Percentiles rank a stretch among this genome's conserved stretches.
Evolutionary conservation across 352 stramenopile species (phyloP).

Genomic region (Phytophthora pluvialis): DNA sequence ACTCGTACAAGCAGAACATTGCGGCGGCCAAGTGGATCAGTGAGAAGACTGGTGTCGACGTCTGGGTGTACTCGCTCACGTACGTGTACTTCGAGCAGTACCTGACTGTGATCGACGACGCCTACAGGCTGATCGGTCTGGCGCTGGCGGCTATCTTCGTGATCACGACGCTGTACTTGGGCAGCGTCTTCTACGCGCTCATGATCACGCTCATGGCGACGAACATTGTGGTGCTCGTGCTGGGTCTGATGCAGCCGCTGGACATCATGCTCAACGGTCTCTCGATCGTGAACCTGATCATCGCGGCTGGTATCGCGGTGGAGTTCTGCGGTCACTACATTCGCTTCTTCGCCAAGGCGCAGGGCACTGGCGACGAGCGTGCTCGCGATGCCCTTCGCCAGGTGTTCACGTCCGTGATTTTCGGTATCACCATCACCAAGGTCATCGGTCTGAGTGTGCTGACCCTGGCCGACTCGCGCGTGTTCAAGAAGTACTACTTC

Average conservation of each 20-base stretch:
- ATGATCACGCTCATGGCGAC: constrained; percentile 49
- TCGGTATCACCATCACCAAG: constrained; percentile 90
- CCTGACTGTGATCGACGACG: constrained; percentile 58
- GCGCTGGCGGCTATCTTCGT: constrained; percentile 57
- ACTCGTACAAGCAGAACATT: constrained; percentile 65
- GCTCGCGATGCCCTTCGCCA: constrained; percentile 55
- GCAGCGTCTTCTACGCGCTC: constrained; percentile 51
- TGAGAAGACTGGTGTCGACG: constrained; percentile 59
- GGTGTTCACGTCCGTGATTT: constrained; percentile 78
- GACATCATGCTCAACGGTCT: constrained; percentile 83
- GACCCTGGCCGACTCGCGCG: constrained; percentile 80
- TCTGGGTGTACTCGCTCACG: constrained; percentile 65
- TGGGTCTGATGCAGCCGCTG: constrained; percentile 64
- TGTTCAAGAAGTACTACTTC: constrained; percentile 93
- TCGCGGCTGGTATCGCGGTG: constrained; percentile 79
- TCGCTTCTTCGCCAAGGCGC: constrained; percentile 65
- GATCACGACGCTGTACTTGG: constrained; percentile 58
- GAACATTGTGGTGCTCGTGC: constrained; percentile 61
- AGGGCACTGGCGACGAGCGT: constrained; percentile 45
- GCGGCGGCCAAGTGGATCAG: constrained; percentile 60
- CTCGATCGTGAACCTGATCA: constrained; percentile 87
- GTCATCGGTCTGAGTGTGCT: constrained; percentile 84
- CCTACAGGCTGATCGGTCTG: constrained; percentile 59
- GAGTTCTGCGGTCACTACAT: constrained; percentile 88
- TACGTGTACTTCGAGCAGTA: constrained; percentile 79